Evolutionary conservation across 371 early-diverging fungal genomes (phyloP).

Genomic region (Lichtheimia hyalospora): DNA sequence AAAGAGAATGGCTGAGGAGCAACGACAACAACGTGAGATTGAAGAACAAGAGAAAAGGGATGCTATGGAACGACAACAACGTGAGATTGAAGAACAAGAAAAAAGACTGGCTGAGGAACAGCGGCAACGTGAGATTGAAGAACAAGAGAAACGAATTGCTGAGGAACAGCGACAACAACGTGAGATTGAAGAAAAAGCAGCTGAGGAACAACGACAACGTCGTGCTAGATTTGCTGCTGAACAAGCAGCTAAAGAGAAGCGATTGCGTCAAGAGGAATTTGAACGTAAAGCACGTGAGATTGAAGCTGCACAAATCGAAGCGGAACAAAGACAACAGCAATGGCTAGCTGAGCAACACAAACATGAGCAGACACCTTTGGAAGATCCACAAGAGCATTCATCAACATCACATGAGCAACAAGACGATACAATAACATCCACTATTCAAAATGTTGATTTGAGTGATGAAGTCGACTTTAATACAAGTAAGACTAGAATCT

Average conservation of each 20-base stretch:
- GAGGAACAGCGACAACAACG: conserved; percentile 19
- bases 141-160: conserved; percentile 12
- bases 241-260: conserved; percentile 43
- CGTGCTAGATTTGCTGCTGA: conserved; percentile 38
- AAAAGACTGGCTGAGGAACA: conserved; percentile 25
- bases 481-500: conserved; percentile 26
- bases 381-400: background rate
- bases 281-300: conserved; percentile 30
- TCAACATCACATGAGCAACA: conserved; percentile 7
- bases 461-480: conserved; percentile 52
- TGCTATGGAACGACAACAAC: conserved; percentile 17
- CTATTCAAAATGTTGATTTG: conserved; percentile 44
- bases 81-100: conserved; percentile 18
- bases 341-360: conserved; percentile 27
- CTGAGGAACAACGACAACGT: conserved; percentile 31
- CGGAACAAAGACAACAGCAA: conserved; percentile 26
- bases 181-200: conserved; percentile 25
- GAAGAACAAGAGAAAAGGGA: conserved; percentile 15
- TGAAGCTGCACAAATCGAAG: conserved; percentile 30
- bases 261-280: conserved; percentile 27
- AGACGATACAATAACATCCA: conserved; percentile 36
- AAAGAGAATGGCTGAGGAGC: conserved; percentile 9
- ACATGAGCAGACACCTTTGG: conserved; percentile 1
- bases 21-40: conserved; percentile 24
- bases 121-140: conserved; percentile 27